A percentile compares a stretch with the other conserved stretches of the same genome.
phyloP scores from a whole-genome alignment of 1,284 basidiomycete species.

The Tylopilus sp. region DNA sequence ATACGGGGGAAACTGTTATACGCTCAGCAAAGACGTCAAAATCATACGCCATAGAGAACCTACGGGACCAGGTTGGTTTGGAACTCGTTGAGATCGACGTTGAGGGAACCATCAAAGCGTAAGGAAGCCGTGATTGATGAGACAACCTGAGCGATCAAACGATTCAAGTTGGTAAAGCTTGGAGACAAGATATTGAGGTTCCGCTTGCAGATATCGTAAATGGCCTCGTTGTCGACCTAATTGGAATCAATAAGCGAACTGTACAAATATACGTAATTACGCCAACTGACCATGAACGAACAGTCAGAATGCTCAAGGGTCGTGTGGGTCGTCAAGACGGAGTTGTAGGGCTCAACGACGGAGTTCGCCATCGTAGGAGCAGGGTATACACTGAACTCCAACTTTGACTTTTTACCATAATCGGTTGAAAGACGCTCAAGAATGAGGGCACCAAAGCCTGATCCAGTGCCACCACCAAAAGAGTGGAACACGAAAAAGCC shows the following conservation, averaged over 20 bases:
- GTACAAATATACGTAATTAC: slow-evolving; percentile 10
- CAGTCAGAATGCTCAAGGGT: slow-evolving; percentile 99
- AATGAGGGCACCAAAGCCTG: slow-evolving; percentile 96
- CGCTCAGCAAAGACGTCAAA: slow-evolving; percentile 7
- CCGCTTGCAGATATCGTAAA: slow-evolving; percentile 95
- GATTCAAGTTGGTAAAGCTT: slow-evolving; percentile 84
- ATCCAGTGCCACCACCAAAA: slow-evolving; percentile 99
- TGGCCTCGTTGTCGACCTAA: slow-evolving; percentile 87
- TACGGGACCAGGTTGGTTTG: slow-evolving; percentile 86
- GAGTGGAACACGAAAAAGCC: slow-evolving; percentile 99
- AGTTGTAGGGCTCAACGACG: slow-evolving; percentile 99
- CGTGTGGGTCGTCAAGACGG: slow-evolving; percentile 97
- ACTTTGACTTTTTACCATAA: slow-evolving; percentile 99
- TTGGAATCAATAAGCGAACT: slow-evolving; percentile 6
- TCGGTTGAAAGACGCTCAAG: slow-evolving; percentile 97
- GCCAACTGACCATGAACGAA: slow-evolving; percentile 83
- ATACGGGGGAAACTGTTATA: slow-evolving; percentile 67
- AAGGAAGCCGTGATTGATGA: slow-evolving; percentile 73
- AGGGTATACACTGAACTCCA: slow-evolving; percentile 98
- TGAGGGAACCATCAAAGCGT: slow-evolving; percentile 84
- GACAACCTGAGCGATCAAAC: slow-evolving; percentile 87
- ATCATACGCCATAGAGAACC: slow-evolving; percentile 19
- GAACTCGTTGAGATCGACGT: slow-evolving; percentile 92
- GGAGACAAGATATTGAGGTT: slow-evolving; percentile 79
- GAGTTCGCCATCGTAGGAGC: slow-evolving; percentile 94